phyloP scores from a whole-genome alignment of 352 stramenopile genomes.

The Globisporangium camurandrum region DNA sequence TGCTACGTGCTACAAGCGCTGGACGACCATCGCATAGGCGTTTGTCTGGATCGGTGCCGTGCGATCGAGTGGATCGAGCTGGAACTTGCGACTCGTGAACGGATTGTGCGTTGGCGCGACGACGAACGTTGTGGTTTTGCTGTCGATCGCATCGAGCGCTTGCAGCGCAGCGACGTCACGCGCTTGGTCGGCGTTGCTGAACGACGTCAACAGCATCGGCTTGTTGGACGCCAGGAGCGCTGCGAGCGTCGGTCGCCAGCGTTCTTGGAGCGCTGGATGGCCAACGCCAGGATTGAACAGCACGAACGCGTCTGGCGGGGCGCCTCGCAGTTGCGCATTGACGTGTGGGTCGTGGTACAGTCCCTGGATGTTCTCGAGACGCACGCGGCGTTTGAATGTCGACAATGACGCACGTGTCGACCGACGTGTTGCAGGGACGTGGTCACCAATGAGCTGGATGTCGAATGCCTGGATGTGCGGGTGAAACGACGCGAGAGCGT shows the following conservation, averaged over 20 bases:
- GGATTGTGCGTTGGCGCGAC: constrained; percentile 38
- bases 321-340: constrained; percentile 7
- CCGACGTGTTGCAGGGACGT: constrained; percentile 33
- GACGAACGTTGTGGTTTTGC: constrained; percentile 23
- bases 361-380: constrained; percentile 34
- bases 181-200: constrained; percentile 51
- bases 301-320: constrained; percentile 47
- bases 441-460: constrained; percentile 60
- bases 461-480: constrained; percentile 18
- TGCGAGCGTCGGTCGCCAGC: constrained; percentile 49
- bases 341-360: constrained; percentile 42
- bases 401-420: constrained; percentile 9
- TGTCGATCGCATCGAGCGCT: constrained; percentile 15
- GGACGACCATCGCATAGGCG: constrained; percentile 41
- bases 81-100: constrained; percentile 54
- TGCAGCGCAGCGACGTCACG: constrained; percentile 42
- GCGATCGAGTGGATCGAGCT: constrained; percentile 31
- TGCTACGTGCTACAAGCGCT: constrained; percentile 5
- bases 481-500: constrained; percentile 42
- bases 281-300: constrained; percentile 71
- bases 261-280: constrained; percentile 34
- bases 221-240: constrained; percentile 31
- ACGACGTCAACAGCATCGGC: constrained; percentile 55
- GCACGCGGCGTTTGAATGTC: constrained; percentile 12
- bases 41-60: constrained; percentile 48